Evolutionary conservation across 805 yeast species (phyloP), one percentile per base, ranked within the genome.

Genomic region (Schizosaccharomyces osmophilus): DNA sequence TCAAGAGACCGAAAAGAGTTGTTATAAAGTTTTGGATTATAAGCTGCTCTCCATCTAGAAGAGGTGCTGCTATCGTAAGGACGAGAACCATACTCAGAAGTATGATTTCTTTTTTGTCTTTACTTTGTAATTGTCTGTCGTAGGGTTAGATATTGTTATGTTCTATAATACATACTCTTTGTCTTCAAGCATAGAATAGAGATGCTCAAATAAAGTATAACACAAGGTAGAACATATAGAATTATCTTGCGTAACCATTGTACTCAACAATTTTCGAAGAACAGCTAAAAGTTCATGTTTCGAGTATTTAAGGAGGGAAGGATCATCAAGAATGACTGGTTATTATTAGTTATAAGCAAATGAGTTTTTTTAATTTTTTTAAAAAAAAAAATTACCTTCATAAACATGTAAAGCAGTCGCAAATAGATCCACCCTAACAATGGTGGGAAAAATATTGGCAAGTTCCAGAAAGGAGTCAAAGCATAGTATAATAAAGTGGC

Each of bases 401-500:
- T 51, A 89, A 70, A 48, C 85, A 67, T 66, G 95, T 83, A 0
- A 32, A 22, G 48, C 48, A 6, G 60, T 32, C 15, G 89, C 78
- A 67, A 80, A 80, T 36, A 90, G 72, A 69, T 90, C 97, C 13
- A 74, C 70, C 65, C 80, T 80, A 58, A 87, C 84, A 22, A 83
- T 75, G 31, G 75, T 79, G 0, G 94, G 90, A 66, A 89, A 82
- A 42, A 73, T 73, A 17, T 75, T 75, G 26, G 82, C 76, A 82
- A 85, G 84, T 6, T 74, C 79, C n/a, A 82, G 79, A 26, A 85
- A 72, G 1, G 78, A 74, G 17, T 70, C 70, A 8, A 51, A 51
- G 26, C 57, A 51, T 17, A 29, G n/a, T 17, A 51, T 29, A 24
- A 51, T 29, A 24, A 51, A 51, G 2, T 51, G 19, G 32, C 31